Evolutionary conservation across 805 yeast species (phyloP).

Genomic region (Wickerhamomyces bovis): DNA sequence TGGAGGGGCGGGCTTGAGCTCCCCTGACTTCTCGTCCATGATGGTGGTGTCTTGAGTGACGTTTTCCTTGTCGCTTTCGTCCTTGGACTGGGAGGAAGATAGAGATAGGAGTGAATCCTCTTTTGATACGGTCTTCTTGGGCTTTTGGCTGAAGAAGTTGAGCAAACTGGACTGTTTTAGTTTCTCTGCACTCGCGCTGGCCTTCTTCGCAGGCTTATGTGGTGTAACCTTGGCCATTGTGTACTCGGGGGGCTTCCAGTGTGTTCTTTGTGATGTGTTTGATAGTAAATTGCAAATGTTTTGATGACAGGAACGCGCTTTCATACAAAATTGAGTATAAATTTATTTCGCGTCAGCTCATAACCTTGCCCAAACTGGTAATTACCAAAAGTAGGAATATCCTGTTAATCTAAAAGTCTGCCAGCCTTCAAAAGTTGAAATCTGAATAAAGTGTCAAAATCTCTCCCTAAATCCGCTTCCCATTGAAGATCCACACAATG

Average conservation of each 20-base stretch:
- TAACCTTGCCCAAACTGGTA: background rate
- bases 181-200: background rate
- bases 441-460: background rate
- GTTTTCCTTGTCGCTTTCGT: conserved; percentile 1
- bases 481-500: conserved; percentile 10
- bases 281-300: no score
- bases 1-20: background rate
- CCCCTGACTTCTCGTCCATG: background rate
- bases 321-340: background rate
- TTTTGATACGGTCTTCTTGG: background rate
- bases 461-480: background rate
- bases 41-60: background rate
- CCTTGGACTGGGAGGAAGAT: conserved; percentile 8
- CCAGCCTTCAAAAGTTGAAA: background rate
- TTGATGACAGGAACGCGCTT: background rate
- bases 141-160: conserved; percentile 12
- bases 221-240: background rate
- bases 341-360: background rate
- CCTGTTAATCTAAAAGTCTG: background rate
- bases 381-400: background rate
- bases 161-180: conserved; percentile 11
- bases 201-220: background rate
- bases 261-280: background rate
- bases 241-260: background rate
- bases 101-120: conserved; percentile 3